Base-by-base conservation (phyloP, 2,329 filamentous ascomycete species). In the Ophiostoma sp. region DNA sequence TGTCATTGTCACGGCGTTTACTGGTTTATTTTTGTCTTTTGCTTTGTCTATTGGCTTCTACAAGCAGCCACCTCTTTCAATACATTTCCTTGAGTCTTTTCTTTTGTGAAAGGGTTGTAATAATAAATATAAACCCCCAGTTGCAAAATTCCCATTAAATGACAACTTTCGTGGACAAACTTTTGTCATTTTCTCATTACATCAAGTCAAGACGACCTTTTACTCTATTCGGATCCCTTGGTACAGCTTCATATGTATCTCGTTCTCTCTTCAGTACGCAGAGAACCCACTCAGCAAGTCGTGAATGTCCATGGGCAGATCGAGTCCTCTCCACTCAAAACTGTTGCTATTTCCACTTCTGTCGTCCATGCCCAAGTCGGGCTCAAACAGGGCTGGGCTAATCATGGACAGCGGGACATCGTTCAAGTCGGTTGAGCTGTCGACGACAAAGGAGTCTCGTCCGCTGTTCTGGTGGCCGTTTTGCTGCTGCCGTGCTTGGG, bases 281-380 rank as follows among this genome's bases (percentile, higher is more conserved):
- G 70, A 64, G 33, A 71, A 71, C 3, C 70, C 70, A 11, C 50
- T 61, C 42, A 71, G 42, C 57, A 71, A 8, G 42, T 64, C 57
- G 33, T 64, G 57, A 15, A 71, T 71, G 39, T 71, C 70, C 25
- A 71, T 71, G 42, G 70, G 70, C 42, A 71, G n/a, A 28, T 71
- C 70, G 28, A 71, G 28, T 1, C 70, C 45, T 4, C 70, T 15
- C 70, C 70, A 71, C 9, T 64, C 70, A 17, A 63, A 64, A 25
- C 55, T n/a, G 39, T 31, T 19, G 25, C 9, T 36, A 2, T 19
- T 31, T 11, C 31, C 28, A 0, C 57, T 19, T n/a, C 33, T 50
- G 15, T 68, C 64, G 39, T 68, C 39, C 42, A 68, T 68, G 42
- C 42, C 64, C 22, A 68, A 5, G 25, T 68, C 64, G 5, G 42